Evolutionary conservation across 345 rosid genomes (phyloP).

Genomic region (Acer saccharum): DNA sequence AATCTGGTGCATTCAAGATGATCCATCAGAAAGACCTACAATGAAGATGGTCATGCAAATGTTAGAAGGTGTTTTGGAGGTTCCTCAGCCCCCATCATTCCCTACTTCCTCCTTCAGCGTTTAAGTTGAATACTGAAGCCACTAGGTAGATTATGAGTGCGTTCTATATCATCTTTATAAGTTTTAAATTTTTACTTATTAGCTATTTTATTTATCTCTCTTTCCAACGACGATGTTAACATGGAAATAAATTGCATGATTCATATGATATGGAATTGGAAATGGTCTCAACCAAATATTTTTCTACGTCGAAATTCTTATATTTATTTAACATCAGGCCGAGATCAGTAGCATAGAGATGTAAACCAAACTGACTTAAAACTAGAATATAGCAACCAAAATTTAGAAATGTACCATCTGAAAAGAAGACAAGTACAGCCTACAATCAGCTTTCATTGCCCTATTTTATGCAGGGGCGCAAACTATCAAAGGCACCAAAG

Average conservation of each 20-base stretch:
- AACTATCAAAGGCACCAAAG: not conserved
- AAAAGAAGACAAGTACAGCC: not conserved
- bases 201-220: not conserved
- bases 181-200: too few relatives aligned
- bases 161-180: too few relatives aligned
- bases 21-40: conserved; percentile 23
- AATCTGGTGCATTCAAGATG: conserved; percentile 30
- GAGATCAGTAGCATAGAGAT: not conserved
- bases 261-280: not conserved
- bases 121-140: not conserved
- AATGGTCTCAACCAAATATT: not conserved
- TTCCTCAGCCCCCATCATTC: conserved; percentile 15
- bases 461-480: not conserved
- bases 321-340: not conserved
- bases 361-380: conserved; percentile 1
- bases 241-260: not conserved
- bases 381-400: conserved; percentile 2
- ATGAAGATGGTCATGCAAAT: conserved; percentile 24
- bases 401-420: not conserved
- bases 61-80: conserved; percentile 22
- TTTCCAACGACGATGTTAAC: too few relatives aligned
- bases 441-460: conserved; percentile 3
- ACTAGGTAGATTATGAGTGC: not conserved
- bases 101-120: conserved; percentile 1
- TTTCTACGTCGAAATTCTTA: not conserved